Evolutionary conservation across 805 yeast genomes (phyloP).

Genomic region (Kodamaea laetipori): DNA sequence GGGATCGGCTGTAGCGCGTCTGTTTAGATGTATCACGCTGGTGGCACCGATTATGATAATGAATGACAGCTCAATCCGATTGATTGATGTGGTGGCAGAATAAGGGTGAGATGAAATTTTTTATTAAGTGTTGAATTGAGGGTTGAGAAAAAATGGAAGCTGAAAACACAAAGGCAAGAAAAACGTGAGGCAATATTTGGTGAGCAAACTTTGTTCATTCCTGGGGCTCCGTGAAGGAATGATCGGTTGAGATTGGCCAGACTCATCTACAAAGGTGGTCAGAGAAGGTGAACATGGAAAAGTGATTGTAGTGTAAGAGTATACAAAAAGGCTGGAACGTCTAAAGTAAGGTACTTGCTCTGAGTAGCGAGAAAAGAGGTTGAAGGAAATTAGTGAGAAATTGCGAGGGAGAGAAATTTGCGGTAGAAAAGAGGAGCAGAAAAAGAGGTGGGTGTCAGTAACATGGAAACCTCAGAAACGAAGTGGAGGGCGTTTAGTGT

Average conservation of each 20-base stretch:
- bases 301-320: too few species aligned
- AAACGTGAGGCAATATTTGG: slow-evolving; percentile 7
- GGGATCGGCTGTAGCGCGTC: slow-evolving; percentile 1
- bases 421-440: too few species aligned
- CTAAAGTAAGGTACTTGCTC: too few species aligned
- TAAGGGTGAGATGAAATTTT: slow-evolving; percentile 13
- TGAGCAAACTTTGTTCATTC: not conserved
- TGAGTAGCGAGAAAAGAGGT: too few species aligned
- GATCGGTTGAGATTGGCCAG: too few species aligned
- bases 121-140: slow-evolving; percentile 8
- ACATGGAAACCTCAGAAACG: too few species aligned
- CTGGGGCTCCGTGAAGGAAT: not conserved
- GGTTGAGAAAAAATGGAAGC: slow-evolving; percentile 10
- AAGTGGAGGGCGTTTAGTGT: too few species aligned
- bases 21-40: slow-evolving; percentile 6
- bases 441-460: too few species aligned
- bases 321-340: too few species aligned
- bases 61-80: slow-evolving; percentile 13
- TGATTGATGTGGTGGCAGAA: slow-evolving; percentile 7
- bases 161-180: slow-evolving; percentile 4
- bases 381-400: not conserved
- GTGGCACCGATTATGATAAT: slow-evolving; percentile 6
- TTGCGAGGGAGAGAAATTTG: not conserved
- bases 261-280: too few species aligned
- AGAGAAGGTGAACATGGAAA: too few species aligned